Percentiles rank a stretch among this genome's conserved stretches.
Conservation (phyloP, 768 basidiomycete species). For the Mycena chlorophos region DNA sequence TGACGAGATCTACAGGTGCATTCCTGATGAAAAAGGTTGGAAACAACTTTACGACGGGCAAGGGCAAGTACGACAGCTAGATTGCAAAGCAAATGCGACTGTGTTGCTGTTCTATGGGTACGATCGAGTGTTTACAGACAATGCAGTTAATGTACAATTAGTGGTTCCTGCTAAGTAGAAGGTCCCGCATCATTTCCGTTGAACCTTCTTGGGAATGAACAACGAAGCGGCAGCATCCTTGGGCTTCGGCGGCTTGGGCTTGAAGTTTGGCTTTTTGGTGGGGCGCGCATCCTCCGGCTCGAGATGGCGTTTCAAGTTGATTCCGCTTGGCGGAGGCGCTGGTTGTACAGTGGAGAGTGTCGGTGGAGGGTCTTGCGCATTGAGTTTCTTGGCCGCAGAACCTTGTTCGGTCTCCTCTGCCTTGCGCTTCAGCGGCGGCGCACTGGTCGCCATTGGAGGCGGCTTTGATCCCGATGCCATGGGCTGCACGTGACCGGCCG, state of each 20-base stretch:
- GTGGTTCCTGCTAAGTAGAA: neutral
- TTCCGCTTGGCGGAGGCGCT: neutral
- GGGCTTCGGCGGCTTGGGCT: conserved; percentile 34
- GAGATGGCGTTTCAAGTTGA: conserved; percentile 1
- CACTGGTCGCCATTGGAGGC: neutral
- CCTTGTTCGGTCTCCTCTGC: neutral
- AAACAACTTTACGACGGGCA: conserved; percentile 60
- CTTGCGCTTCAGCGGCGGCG: conserved; percentile 18
- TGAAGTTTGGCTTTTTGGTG: conserved; percentile 7
- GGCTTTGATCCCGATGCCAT: neutral
- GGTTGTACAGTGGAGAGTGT: neutral
- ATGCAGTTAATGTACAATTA: conserved; percentile 1
- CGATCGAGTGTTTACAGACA: neutral
- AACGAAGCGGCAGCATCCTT: conserved; percentile 40
- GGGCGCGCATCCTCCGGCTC: conserved; percentile 4
- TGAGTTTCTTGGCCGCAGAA: neutral
- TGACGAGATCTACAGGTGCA: conserved; percentile 39
- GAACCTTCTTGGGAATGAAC: conserved; percentile 62
- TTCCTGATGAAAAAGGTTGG: conserved; percentile 75
- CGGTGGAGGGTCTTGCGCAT: neutral
- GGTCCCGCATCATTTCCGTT: neutral
- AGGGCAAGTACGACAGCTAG: conserved; percentile 39
- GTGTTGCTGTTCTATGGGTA: neutral
- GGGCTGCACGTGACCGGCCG: neutral
- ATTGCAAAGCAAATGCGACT: neutral